These are phyloP conservation scores for Mimosa pudica DNA, from an alignment of 306 rosid species.

Conservation along the genomic window DNA sequence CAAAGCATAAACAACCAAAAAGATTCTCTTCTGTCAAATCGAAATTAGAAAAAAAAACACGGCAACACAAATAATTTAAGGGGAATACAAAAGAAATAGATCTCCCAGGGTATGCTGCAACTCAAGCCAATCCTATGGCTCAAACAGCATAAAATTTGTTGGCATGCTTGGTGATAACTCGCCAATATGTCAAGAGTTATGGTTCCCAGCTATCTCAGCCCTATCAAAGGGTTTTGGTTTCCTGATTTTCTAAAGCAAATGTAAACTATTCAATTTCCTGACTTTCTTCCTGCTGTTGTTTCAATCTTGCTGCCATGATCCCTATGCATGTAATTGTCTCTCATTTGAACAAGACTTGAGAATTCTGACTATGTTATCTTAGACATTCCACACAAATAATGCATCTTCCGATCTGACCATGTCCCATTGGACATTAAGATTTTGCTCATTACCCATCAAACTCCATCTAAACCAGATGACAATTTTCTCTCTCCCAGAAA, in stretches of 20 bases:
- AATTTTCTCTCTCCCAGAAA: neutral
- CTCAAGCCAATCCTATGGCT: neutral
- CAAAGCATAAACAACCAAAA: neutral
- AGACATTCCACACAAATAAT: neutral
- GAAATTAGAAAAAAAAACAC: neutral
- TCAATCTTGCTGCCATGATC: neutral
- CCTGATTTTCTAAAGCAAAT: neutral
- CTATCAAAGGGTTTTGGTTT: neutral
- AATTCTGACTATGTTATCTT: neutral
- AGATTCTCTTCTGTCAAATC: neutral
- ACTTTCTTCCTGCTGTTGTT: neutral
- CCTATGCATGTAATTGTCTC: neutral
- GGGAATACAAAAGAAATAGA: neutral
- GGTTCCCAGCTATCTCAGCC: neutral
- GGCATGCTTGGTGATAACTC: neutral
- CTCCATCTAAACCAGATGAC: neutral
- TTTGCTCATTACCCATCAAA: neutral
- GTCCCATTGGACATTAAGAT: neutral
- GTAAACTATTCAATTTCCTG: neutral
- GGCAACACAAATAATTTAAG: neutral
- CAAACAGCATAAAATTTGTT: neutral
- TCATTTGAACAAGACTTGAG: neutral
- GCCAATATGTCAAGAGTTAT: neutral
- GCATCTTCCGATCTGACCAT: neutral
- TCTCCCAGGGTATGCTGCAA: neutral